Conservation (phyloP, 2,329 filamentous ascomycete species). For the Sclerotinia spermophila region DNA sequence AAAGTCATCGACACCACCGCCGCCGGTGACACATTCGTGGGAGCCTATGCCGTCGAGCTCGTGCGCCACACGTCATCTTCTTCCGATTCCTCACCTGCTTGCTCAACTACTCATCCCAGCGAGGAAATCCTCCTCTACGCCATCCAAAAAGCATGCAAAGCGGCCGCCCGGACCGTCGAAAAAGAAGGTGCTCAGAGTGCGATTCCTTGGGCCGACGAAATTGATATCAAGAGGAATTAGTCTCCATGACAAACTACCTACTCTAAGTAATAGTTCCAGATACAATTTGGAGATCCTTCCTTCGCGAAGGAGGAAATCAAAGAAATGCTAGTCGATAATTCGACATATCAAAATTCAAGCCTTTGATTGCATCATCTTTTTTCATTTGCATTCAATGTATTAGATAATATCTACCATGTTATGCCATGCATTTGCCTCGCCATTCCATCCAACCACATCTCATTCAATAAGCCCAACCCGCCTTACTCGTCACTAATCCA, state of each 20-base stretch:
- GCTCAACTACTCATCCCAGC: no score
- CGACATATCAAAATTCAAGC: background rate
- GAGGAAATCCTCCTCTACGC: constrained; percentile 38
- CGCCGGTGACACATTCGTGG: constrained; percentile 92
- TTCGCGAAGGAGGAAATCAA: background rate
- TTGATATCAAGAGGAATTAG: constrained; percentile 28
- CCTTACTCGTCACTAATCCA: constrained; percentile 4
- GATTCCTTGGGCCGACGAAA: constrained; percentile 62
- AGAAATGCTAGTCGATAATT: background rate
- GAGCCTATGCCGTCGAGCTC: constrained; percentile 74
- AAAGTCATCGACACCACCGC: constrained; percentile 88
- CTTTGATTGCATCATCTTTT: background rate
- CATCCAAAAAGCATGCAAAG: constrained; percentile 57
- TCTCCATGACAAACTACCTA: background rate
- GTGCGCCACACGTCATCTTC: constrained; percentile 45
- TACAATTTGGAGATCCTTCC: background rate
- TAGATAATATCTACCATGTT: background rate
- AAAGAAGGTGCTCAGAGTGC: constrained; percentile 61
- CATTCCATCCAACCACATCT: background rate
- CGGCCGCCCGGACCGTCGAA: constrained; percentile 64
- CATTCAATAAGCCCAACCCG: background rate
- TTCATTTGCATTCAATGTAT: background rate
- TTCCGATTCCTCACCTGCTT: no score
- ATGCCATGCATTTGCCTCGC: background rate
- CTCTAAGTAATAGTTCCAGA: background rate